A percentile compares a stretch with the other conserved stretches of the same genome.
Conservation (phyloP, 2,329 filamentous ascomycete species). For the Macrophomina pseudophaseolina region DNA sequence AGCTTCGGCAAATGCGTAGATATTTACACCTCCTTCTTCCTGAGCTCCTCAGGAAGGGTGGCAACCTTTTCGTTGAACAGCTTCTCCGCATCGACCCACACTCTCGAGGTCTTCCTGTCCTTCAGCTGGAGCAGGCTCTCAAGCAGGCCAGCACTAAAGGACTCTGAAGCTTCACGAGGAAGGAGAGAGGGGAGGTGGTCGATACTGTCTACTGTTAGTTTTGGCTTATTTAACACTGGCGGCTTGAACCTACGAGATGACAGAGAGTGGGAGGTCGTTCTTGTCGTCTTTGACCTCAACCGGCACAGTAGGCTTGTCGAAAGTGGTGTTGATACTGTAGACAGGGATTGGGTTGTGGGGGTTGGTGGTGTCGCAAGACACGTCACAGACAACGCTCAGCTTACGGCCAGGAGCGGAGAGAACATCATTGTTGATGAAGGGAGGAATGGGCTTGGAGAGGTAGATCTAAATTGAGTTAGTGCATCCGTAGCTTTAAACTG, state of each 20-base stretch:
- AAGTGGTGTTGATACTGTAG: slow-evolving; percentile 84
- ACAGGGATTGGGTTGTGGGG: slow-evolving; percentile 77
- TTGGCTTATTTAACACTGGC: not conserved
- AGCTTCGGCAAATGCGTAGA: slow-evolving; percentile 4
- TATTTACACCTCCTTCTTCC: slow-evolving; percentile 56
- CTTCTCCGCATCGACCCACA: slow-evolving; percentile 87
- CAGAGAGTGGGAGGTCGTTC: slow-evolving; percentile 60
- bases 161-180: slow-evolving; percentile 84
- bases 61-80: slow-evolving; percentile 83
- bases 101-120: slow-evolving; percentile 71
- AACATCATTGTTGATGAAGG: slow-evolving; percentile 76
- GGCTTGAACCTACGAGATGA: slow-evolving; percentile 73
- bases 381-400: slow-evolving; percentile 67
- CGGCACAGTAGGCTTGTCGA: slow-evolving; percentile 82
- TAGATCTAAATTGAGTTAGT: slow-evolving; percentile 66
- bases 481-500: not conserved
- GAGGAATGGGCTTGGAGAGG: slow-evolving; percentile 76
- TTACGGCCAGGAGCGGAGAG: slow-evolving; percentile 72
- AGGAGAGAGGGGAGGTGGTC: slow-evolving; percentile 64
- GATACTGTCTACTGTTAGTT: slow-evolving; percentile 31
- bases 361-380: slow-evolving; percentile 71
- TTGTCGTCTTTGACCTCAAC: slow-evolving; percentile 66
- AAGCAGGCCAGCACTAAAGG: slow-evolving; percentile 78
- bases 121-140: slow-evolving; percentile 79
- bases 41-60: slow-evolving; percentile 61